phyloP scores from a whole-genome alignment of 2,329 filamentous ascomycete species.

The Hypoxylon sp. region DNA sequence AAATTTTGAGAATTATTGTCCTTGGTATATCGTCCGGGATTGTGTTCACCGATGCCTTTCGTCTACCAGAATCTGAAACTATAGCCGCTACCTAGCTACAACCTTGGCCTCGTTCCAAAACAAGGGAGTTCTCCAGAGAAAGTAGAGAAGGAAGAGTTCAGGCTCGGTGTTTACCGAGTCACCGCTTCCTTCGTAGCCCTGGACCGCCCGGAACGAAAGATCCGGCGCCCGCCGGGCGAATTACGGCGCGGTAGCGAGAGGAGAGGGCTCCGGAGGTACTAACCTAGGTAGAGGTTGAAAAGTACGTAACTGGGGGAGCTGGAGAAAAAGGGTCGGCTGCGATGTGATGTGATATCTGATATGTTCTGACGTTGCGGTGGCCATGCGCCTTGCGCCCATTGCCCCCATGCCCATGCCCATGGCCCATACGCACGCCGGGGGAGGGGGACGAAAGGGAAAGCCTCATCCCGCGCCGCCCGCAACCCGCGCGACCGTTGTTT shows the following conservation, averaged over 20 bases:
- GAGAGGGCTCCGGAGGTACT: background rate
- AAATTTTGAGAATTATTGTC: constrained; percentile 7
- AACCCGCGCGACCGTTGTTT: background rate
- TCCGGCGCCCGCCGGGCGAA: background rate
- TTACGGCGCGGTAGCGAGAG: background rate
- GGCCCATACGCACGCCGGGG: background rate
- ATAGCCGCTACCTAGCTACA: background rate
- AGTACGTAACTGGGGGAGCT: no score
- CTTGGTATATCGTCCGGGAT: constrained; percentile 10
- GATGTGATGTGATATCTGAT: background rate
- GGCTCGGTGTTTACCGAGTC: constrained; percentile 5
- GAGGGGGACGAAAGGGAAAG: background rate
- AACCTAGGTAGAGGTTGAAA: background rate
- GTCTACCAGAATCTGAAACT: constrained; percentile 1
- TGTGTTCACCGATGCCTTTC: constrained; percentile 8
- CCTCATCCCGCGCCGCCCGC: background rate
- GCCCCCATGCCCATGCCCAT: background rate
- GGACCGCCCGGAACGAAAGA: constrained; percentile 3
- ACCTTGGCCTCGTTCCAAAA: background rate
- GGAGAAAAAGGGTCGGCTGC: no score
- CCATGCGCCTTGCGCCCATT: no score
- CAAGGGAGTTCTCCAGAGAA: background rate
- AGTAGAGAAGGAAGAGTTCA: background rate
- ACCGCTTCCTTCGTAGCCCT: constrained; percentile 8
- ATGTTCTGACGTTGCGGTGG: background rate